Base-by-base conservation (phyloP, 2,329 filamentous ascomycete species). In the Ophiosphaerella korrae region DNA sequence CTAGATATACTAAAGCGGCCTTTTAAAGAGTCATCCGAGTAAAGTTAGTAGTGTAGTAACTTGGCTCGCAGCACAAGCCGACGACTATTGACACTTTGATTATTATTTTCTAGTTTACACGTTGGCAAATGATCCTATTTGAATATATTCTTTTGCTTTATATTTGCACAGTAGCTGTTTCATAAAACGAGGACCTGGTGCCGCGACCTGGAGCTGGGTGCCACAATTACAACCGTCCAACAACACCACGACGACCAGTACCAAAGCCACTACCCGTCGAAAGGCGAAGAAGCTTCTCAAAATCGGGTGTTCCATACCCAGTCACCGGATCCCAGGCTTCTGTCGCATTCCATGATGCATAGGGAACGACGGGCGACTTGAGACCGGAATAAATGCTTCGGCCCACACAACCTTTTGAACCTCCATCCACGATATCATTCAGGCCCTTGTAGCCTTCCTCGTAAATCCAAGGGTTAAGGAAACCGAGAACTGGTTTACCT, bases 261-360 rank as follows among this genome's bases (percentile, higher is more conserved):
- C 51, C 51, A 23, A 68, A 60, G 3, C 53, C 51, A 23, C 58
- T 53, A 12, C 47, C 48, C 18, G 57, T 48, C n/a, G 54, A 53
- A 14, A 73, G 52, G 50, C 64, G 54, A 26, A 73, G 56, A 40
- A 75, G 55, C 55, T 69, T 63, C 40, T 60, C 60, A 45, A 75
- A 73, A 40, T 73, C 64, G 0, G 72, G 72, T 24, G 72, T 74
- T 5, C 72, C 72, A 31, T 71, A 64, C 0, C 78, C 78, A 12
- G 78, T 81, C 5, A 76, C 78, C 1, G 79, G 78, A 62, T 82
- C 78, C 79, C 79, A 81, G 2, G 78, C 78, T 26, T 64, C 53
- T 0, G 77, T 80, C 18, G 80, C 79, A 64, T 80, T 80, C 78
- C 79, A 82, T 34, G 75, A 74, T 1, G 80, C 80, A 59, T 75